These are phyloP conservation scores for Aspergillus fructus DNA, from an alignment of 2,329 filamentous ascomycete species.

Conservation along the genomic window DNA sequence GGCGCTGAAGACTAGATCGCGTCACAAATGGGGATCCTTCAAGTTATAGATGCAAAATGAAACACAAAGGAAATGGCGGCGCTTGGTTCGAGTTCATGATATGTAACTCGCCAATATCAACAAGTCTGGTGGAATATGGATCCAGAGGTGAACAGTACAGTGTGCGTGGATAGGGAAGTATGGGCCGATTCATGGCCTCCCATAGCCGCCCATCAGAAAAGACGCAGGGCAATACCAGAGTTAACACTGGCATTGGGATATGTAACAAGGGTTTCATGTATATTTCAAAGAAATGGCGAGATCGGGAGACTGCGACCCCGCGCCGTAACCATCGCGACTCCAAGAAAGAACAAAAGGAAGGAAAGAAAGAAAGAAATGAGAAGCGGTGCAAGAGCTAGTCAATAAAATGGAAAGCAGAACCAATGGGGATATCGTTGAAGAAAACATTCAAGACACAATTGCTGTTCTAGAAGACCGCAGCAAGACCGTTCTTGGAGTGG, in stretches of 20 bases:
- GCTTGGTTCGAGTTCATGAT: constrained; percentile 22
- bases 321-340: constrained; percentile 12
- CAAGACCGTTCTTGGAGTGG: constrained; percentile 91
- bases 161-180: constrained; percentile 15
- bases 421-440: constrained; percentile 41
- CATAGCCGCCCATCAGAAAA: constrained; percentile 3
- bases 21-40: constrained; percentile 17
- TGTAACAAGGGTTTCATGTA: constrained; percentile 14
- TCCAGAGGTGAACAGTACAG: background rate
- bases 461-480: constrained; percentile 69
- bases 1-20: constrained; percentile 20
- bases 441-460: constrained; percentile 55
- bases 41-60: constrained; percentile 21
- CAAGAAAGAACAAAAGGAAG: background rate
- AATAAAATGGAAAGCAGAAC: background rate
- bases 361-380: background rate
- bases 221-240: constrained; percentile 13
- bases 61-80: constrained; percentile 15
- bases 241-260: constrained; percentile 6
- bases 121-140: constrained; percentile 18
- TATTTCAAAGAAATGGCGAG: constrained; percentile 13
- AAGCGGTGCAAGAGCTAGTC: background rate
- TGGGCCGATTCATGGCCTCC: constrained; percentile 12
- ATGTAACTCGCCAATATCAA: constrained; percentile 13
- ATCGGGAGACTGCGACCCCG: constrained; percentile 15